Base-by-base conservation (phyloP, 768 basidiomycete species). In the Mycena floridula region DNA sequence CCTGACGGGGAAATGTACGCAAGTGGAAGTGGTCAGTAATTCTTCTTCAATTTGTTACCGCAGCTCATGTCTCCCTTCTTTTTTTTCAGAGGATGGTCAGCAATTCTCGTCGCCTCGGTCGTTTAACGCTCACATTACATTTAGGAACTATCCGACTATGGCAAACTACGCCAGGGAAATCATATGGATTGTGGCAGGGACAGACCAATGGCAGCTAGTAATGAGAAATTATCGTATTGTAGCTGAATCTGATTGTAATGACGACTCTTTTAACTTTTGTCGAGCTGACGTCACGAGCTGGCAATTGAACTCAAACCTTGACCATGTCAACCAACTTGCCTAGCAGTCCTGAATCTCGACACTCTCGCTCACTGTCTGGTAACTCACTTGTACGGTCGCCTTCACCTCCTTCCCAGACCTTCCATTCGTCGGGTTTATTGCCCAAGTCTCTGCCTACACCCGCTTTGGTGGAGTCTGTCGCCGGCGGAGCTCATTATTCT, bases 1-100 rank as follows among this genome's bases (percentile, higher is more conserved):
- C 95, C 95, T 1, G 95, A 98, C 60, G 95, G 95, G 20, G 96
- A 98, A 70, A 79, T 96, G 73, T 98, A 90, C 61, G 95, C 95
- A 26, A 93, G 89, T 56, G 96, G 95, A 41, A 94, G 90, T 55
- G 95, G 95, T 85, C 62, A 70, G 89, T 79, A 20, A 22, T 40
- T 37, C 37, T 44, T 48, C n/a, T 50, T 40, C 37, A 38, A 46
- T 48, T 36, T 13, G 50, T 40, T 36, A 44, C 43, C 39, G 45
- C 41, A 8, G 9, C 12, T 42, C 23, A 32, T 39, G 43, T 45
- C 50, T 55, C 37, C 52, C 37, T 40, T 43, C 50, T 46, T 48
- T 37, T 53, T 45, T 37, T 45, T 42, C 59, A 88, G 84, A 89
- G 83, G 86, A 88, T 59, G 85, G 87, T 83, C 49, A 62, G 79